A percentile compares a stretch with the other conserved stretches of the same genome.
phyloP scores from a whole-genome alignment of 108 stramenopile genomes.

The Craspedostauros australis region DNA sequence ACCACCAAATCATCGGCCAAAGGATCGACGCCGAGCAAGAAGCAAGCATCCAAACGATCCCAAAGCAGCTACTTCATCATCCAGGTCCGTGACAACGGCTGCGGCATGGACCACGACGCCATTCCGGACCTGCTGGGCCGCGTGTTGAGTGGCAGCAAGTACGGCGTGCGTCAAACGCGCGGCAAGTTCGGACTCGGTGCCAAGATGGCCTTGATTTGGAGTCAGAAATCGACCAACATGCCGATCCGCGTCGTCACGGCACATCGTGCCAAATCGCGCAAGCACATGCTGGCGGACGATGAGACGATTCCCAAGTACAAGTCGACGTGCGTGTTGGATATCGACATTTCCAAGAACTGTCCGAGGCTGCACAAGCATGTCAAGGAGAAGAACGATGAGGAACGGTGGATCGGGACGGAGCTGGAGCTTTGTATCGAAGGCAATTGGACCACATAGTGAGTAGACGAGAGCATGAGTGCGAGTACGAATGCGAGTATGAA shows the following conservation, averaged over 20 bases:
- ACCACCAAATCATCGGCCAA: slow-evolving; percentile 15
- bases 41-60: slow-evolving; percentile 7
- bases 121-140: slow-evolving; percentile 90
- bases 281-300: slow-evolving; percentile 12
- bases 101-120: slow-evolving; percentile 88
- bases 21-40: no score
- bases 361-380: slow-evolving; percentile 80
- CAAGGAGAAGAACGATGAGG: slow-evolving; percentile 48
- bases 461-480: no score
- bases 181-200: slow-evolving; percentile 97
- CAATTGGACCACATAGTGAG: slow-evolving; percentile 91
- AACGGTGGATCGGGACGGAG: slow-evolving; percentile 78
- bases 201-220: slow-evolving; percentile 98
- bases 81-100: slow-evolving; percentile 89
- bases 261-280: slow-evolving; percentile 29
- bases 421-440: slow-evolving; percentile 85
- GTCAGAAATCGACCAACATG: slow-evolving; percentile 88
- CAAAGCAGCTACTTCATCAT: slow-evolving; percentile 83
- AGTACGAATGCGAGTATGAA: no score
- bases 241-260: slow-evolving; percentile 77
- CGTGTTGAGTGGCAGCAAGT: slow-evolving; percentile 91
- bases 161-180: slow-evolving; percentile 92
- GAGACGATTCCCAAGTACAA: slow-evolving; percentile 40
- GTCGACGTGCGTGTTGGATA: slow-evolving; percentile 84
- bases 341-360: slow-evolving; percentile 90